Base-by-base conservation (phyloP, 2,329 filamentous ascomycete genomes). In the Thyridium curvatum region DNA sequence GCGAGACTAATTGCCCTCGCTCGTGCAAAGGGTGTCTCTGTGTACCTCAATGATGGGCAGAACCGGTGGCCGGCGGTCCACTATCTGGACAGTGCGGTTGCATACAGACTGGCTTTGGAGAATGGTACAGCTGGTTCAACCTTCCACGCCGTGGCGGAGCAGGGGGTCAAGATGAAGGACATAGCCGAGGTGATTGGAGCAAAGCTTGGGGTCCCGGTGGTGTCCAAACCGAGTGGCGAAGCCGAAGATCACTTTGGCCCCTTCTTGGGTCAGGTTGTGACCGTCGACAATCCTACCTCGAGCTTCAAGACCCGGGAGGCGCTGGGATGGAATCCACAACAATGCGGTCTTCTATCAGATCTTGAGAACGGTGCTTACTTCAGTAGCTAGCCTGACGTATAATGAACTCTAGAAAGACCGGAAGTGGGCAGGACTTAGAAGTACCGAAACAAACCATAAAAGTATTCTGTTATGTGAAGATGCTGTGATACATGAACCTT, bases 31-130 rank as follows among this genome's bases (percentile, higher is more conserved):
- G 58, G 59, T 8, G 47, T 50, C 8, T 49, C 55, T 0, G 49
- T 48, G 0, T 67, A 65, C 41, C 43, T 66, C 8, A 58, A 52
- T 9, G 56, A 62, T 10, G 65, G 61, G 0, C 35, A 45, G 2
- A 55, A 59, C 37, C 50, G 50, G n/a, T 66, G 62, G 58, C 53
- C 56, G 7, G 59, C 60, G 4, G 55, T 54, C 9, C 60, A 68
- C 42, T 51, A 56, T 5, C 38, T 43, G 12, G 67, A 69, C 41
- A 60, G 63, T 2, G 66, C 64, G 0, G 33, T 33, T 21, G 32
- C 62, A 5, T 66, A 54, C 37, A 52, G 62, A 4, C 49, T 66
- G 6, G 55, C 47, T 0, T 9, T 64, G n/a, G 63, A 67, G 43
- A 61, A 61, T 40, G 64, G 52, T 3, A 35, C 30, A 8, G 48